Conservation (phyloP, 75 land plant genomes). For the Cunninghamia lanceolata region DNA sequence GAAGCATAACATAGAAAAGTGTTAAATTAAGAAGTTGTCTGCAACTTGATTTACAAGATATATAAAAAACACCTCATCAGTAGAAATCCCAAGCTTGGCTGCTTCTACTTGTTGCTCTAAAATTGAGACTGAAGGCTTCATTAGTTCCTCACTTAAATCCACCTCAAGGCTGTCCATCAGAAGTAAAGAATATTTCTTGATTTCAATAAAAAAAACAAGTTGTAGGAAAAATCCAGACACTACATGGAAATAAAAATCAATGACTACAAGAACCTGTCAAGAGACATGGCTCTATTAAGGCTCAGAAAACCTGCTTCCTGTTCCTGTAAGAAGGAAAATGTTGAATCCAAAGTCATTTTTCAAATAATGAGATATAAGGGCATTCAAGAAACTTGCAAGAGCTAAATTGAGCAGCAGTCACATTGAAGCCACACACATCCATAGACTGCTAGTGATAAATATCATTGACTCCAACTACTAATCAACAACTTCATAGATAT, state of each 20-base stretch:
- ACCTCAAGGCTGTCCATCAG: slow-evolving; percentile 65
- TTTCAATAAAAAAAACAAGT: not conserved
- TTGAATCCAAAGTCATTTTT: not conserved
- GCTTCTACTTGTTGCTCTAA: slow-evolving; percentile 51
- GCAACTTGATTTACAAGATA: not conserved
- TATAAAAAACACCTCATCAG: slow-evolving; percentile 15
- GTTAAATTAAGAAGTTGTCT: not conserved
- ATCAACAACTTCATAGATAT: not conserved
- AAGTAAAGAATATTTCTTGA: slow-evolving; percentile 13
- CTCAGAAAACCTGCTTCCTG: slow-evolving; percentile 80
- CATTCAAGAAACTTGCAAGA: not conserved
- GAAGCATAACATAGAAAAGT: not conserved
- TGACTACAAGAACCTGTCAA: slow-evolving; percentile 61
- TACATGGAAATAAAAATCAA: slow-evolving; percentile 3
- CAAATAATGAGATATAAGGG: slow-evolving; percentile 10
- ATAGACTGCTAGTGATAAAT: not conserved
- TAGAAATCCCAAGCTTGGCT: slow-evolving; percentile 34
- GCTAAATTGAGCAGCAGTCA: not conserved
- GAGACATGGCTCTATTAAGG: slow-evolving; percentile 74
- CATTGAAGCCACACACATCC: too few species aligned
- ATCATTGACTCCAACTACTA: not conserved
- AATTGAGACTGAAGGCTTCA: slow-evolving; percentile 49
- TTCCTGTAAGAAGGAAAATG: slow-evolving; percentile 18
- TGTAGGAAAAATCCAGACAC: not conserved
- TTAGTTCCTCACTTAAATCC: slow-evolving; percentile 76